Percentiles rank a stretch among this genome's conserved stretches.
These are phyloP conservation scores for Kwoniella mangroviensis DNA, from an alignment of 768 basidiomycete genomes.

Conservation along the genomic window DNA sequence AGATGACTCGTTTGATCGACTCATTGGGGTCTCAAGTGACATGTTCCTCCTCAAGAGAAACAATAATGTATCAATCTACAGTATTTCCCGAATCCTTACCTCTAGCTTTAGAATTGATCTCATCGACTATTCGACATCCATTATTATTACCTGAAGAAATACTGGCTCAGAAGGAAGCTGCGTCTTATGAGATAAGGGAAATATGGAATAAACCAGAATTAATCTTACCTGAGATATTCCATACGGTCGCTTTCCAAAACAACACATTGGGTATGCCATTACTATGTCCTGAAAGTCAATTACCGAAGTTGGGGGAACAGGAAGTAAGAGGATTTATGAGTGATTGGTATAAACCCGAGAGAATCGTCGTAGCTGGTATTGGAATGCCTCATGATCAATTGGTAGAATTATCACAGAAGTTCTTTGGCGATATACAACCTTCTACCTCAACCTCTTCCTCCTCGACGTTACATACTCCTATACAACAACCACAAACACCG, in stretches of 20 bases:
- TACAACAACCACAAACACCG: slow-evolving; percentile 34
- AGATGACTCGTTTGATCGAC: slow-evolving; percentile 81
- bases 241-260: slow-evolving; percentile 78
- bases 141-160: slow-evolving; percentile 77
- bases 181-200: slow-evolving; percentile 87
- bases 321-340: slow-evolving; percentile 69
- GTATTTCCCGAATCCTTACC: slow-evolving; percentile 84
- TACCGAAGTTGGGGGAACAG: slow-evolving; percentile 68
- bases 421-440: slow-evolving; percentile 69
- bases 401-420: slow-evolving; percentile 79
- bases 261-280: slow-evolving; percentile 86
- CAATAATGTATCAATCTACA: slow-evolving; percentile 97
- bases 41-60: slow-evolving; percentile 87
- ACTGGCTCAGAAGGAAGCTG: slow-evolving; percentile 79
- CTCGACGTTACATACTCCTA: slow-evolving; percentile 31
- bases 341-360: slow-evolving; percentile 88
- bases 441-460: slow-evolving; percentile 12
- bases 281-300: slow-evolving; percentile 82
- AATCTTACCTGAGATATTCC: slow-evolving; percentile 87
- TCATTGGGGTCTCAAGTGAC: slow-evolving; percentile 87
- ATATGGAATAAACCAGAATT: slow-evolving; percentile 86
- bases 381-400: slow-evolving; percentile 89
- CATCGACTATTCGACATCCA: slow-evolving; percentile 85
- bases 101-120: slow-evolving; percentile 80
- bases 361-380: slow-evolving; percentile 92